Evolutionary conservation across 139 green algal species (phyloP).

Genomic region (Closterium sp.): DNA sequence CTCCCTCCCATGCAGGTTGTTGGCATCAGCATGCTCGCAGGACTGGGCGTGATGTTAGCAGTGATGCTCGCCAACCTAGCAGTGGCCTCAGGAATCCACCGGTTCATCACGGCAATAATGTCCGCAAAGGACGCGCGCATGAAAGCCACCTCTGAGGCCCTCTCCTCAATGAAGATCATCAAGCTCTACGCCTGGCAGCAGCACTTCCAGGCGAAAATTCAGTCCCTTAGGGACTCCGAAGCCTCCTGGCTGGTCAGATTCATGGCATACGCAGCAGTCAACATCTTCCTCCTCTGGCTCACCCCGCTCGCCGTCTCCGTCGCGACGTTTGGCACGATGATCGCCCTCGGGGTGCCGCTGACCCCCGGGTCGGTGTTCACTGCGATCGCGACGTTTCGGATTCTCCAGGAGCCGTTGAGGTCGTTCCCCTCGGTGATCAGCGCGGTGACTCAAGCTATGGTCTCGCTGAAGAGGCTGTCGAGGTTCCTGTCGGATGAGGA

Average conservation of each 20-base stretch:
- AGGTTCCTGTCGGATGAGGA: constrained; percentile 10
- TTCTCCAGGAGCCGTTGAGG: constrained; percentile 2
- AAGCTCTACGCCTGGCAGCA: constrained; percentile 34
- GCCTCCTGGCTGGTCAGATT: not conserved
- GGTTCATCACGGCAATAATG: constrained; percentile 12
- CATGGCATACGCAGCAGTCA: not conserved
- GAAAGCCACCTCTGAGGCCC: constrained; percentile 24
- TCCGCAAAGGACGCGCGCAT: constrained; percentile 32
- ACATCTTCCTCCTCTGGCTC: constrained; percentile 25
- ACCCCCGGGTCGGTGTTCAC: constrained; percentile 14
- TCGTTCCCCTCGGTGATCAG: not conserved
- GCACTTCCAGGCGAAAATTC: constrained; percentile 2
- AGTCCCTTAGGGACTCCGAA: not conserved
- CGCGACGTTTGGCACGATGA: not conserved
- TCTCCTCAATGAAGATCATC: constrained; percentile 39
- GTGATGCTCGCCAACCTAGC: constrained; percentile 25
- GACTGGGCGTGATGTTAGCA: constrained; percentile 21
- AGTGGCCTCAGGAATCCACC: constrained; percentile 1
- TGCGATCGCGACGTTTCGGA: constrained; percentile 20
- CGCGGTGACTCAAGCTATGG: constrained; percentile 3
- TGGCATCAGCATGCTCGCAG: constrained; percentile 36
- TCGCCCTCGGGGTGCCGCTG: not conserved
- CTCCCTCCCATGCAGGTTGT: constrained; percentile 23
- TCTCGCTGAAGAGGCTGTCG: constrained; percentile 1
- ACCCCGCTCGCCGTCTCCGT: constrained; percentile 11